Evolutionary conservation across 495 filamentous ascomycete species (phyloP).

Genomic region (Neurospora hispaniola): DNA sequence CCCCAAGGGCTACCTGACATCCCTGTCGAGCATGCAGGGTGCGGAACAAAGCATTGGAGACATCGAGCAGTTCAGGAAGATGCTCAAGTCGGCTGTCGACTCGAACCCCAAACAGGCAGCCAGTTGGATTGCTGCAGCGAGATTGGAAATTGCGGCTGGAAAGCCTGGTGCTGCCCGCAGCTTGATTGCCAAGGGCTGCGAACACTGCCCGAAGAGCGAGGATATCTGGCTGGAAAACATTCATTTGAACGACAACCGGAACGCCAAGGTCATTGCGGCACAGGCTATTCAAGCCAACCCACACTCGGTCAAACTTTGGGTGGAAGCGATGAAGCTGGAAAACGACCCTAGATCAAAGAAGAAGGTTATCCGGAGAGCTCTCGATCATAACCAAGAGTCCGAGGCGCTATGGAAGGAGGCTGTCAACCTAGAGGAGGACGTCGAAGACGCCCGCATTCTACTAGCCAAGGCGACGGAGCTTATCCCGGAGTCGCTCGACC

Average conservation of each 20-base stretch:
- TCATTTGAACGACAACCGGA: conserved; percentile 78
- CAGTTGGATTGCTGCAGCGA: conserved; percentile 93
- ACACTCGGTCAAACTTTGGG: conserved; percentile 81
- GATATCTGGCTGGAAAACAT: conserved; percentile 96
- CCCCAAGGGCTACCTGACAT: conserved; percentile 90
- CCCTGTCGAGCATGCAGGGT: conserved; percentile 65
- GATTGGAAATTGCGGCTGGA: conserved; percentile 84
- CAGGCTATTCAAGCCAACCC: conserved; percentile 85
- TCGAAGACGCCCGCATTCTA: conserved; percentile 73
- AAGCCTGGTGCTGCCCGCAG: conserved; percentile 79
- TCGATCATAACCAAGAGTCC: conserved; percentile 83
- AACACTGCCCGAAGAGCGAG: conserved; percentile 85
- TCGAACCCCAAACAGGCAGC: conserved; percentile 91
- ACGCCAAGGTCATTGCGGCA: conserved; percentile 92
- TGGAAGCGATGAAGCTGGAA: conserved; percentile 90
- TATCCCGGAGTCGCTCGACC: conserved; percentile 82
- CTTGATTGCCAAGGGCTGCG: conserved; percentile 74
- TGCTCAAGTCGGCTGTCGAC: conserved; percentile 88
- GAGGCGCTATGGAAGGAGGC: conserved; percentile 94
- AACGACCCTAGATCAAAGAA: conserved; percentile 71
- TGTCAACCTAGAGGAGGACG: conserved; percentile 90
- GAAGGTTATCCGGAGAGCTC: conserved; percentile 76
- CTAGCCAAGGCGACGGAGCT: conserved; percentile 90
- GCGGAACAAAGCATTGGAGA: conserved; percentile 85
- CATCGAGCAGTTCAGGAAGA: conserved; percentile 85